These are phyloP conservation scores for Camellia sinensis DNA, from an alignment of 148 eudicot species.

Conservation along the genomic window DNA sequence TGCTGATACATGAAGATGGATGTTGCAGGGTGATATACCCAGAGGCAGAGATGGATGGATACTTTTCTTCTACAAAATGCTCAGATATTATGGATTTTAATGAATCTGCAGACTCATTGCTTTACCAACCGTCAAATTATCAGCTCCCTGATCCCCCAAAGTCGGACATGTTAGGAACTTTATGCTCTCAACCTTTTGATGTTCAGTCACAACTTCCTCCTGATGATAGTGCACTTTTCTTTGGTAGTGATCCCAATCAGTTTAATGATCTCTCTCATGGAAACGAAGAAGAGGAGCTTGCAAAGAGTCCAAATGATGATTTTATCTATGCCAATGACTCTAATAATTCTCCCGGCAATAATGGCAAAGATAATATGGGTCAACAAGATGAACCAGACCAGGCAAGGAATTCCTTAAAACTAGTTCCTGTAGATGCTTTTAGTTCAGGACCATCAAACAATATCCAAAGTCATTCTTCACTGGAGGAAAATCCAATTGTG, in stretches of 20 bases:
- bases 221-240: conserved; percentile 27
- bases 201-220: conserved; percentile 28
- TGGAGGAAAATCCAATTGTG: conserved; percentile 20
- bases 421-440: conserved; percentile 57
- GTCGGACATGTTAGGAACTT: conserved; percentile 33
- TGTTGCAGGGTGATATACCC: conserved; percentile 30
- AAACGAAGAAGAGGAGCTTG: conserved; percentile 36
- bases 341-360: conserved; percentile 24
- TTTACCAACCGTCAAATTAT: conserved; percentile 37
- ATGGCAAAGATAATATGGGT: conserved; percentile 25
- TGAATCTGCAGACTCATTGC: conserved; percentile 36
- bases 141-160: conserved; percentile 39
- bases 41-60: conserved; percentile 25
- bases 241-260: conserved; percentile 27
- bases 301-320: conserved; percentile 31
- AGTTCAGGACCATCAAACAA: conserved; percentile 33
- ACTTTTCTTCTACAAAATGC: conserved; percentile 22
- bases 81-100: conserved; percentile 27
- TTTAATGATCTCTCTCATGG: conserved; percentile 30
- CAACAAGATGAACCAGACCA: conserved; percentile 32
- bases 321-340: conserved; percentile 27
- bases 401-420: conserved; percentile 31
- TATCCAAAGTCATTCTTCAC: conserved; percentile 32
- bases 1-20: conserved; percentile 30
- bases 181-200: conserved; percentile 34